Percentiles rank a stretch among this genome's conserved stretches.
phyloP scores from a whole-genome alignment of 345 rosid genomes.

The Microthlaspi erraticum region DNA sequence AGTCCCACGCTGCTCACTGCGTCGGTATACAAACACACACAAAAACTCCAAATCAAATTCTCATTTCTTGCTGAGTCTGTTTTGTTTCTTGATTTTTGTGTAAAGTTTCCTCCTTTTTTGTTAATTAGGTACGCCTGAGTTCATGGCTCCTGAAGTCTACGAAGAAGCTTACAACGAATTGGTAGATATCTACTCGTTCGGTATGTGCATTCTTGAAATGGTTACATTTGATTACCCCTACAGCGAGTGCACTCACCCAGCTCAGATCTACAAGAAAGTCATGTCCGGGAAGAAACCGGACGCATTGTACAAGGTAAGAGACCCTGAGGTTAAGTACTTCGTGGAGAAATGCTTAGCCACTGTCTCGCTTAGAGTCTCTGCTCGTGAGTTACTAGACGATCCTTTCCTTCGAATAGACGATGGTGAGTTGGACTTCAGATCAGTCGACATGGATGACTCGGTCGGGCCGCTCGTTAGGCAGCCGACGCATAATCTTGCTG shows the following conservation, averaged over 20 bases:
- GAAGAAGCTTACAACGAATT: conserved; percentile 95
- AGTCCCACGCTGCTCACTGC: conserved; percentile 50
- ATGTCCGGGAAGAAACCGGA: conserved; percentile 94
- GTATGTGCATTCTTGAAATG: conserved; percentile 99
- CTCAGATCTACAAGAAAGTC: conserved; percentile 99
- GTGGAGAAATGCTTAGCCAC: conserved; percentile 95
- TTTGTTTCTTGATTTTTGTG: conserved; percentile 25
- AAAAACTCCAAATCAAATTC: background rate
- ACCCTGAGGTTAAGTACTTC: conserved; percentile 84
- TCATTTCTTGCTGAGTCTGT: background rate
- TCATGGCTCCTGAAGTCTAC: conserved; percentile 99
- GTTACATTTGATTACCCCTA: conserved; percentile 97
- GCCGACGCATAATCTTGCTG: conserved; percentile 50
- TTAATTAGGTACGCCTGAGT: conserved; percentile 91
- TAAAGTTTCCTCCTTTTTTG: conserved; percentile 21
- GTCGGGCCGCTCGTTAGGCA: conserved; percentile 57
- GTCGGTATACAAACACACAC: conserved; percentile 26
- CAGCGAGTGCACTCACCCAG: conserved; percentile 91
- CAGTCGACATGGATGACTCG: conserved; percentile 52
- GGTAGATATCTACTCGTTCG: conserved; percentile 97
- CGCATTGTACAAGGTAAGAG: conserved; percentile 87
- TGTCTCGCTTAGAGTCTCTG: conserved; percentile 87
- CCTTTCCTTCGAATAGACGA: conserved; percentile 79
- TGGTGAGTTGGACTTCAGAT: conserved; percentile 59
- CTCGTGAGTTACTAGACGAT: conserved; percentile 84